Conservation (phyloP, 2,329 filamentous ascomycete genomes). For the Harringtonia aguacate region DNA sequence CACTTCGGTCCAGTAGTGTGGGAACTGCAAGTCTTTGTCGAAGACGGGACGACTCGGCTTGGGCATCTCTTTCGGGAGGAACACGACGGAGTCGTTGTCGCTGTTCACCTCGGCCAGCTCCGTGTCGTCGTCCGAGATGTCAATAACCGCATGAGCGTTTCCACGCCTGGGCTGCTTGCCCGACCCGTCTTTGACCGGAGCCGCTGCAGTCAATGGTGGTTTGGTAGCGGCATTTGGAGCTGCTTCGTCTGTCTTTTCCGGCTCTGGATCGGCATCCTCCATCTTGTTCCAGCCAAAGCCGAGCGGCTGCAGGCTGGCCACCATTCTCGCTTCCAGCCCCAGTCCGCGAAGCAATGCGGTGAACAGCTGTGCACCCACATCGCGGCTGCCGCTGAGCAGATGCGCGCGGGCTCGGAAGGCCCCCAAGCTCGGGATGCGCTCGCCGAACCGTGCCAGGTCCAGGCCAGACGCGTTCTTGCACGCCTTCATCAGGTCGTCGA, state of each 20-base stretch:
- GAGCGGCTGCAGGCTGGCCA: conserved; percentile 73
- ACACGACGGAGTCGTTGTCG: conserved; percentile 49
- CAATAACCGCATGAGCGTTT: not conserved
- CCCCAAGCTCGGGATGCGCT: conserved; percentile 55
- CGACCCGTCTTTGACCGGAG: not conserved
- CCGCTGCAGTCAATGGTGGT: not conserved
- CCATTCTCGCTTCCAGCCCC: conserved; percentile 71
- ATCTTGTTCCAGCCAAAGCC: conserved; percentile 86
- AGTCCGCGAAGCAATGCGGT: conserved; percentile 73
- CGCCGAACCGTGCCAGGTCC: conserved; percentile 55
- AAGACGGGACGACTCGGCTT: conserved; percentile 26
- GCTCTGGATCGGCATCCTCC: conserved; percentile 60
- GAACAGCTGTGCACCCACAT: conserved; percentile 82
- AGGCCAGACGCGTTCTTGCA: conserved; percentile 34
- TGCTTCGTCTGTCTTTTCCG: conserved; percentile 14
- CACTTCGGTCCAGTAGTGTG: conserved; percentile 89
- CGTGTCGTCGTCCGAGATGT: conserved; percentile 27
- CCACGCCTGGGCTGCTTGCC: not conserved
- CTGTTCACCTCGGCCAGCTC: conserved; percentile 39
- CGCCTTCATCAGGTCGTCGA: conserved; percentile 64
- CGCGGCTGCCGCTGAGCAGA: conserved; percentile 67
- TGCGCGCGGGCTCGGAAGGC: conserved; percentile 61
- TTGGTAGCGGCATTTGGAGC: not conserved
- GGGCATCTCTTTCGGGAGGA: conserved; percentile 33
- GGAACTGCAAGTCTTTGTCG: conserved; percentile 69